phyloP scores from a whole-genome alignment of 768 basidiomycete genomes.

The Suillus cothurnatus region DNA sequence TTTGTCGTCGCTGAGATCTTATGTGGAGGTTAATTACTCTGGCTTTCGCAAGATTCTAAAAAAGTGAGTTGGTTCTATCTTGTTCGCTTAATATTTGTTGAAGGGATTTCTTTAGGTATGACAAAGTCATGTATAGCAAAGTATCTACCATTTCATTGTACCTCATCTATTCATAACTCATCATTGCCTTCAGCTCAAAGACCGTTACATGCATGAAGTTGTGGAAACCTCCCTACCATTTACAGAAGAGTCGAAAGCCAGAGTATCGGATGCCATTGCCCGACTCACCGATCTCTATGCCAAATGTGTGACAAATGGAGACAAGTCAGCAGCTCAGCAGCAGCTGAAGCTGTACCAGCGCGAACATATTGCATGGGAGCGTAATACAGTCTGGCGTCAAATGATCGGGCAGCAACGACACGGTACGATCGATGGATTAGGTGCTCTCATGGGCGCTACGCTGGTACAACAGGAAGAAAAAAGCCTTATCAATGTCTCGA shows the following conservation, averaged over 20 bases:
- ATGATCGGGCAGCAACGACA: slow-evolving; percentile 87
- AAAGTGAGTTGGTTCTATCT: slow-evolving; percentile 58
- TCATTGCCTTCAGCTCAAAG: slow-evolving; percentile 58
- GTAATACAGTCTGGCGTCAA: slow-evolving; percentile 96
- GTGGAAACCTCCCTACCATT: slow-evolving; percentile 77
- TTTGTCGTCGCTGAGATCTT: slow-evolving; percentile 76
- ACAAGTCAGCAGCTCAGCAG: slow-evolving; percentile 67
- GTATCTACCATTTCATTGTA: slow-evolving; percentile 30
- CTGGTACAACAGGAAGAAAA: slow-evolving; percentile 45
- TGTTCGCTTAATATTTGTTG: background rate
- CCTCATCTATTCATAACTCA: slow-evolving; percentile 2
- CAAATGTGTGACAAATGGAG: slow-evolving; percentile 79
- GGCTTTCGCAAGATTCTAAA: slow-evolving; percentile 96
- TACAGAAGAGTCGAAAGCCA: slow-evolving; percentile 59
- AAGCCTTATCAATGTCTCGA: slow-evolving; percentile 47
- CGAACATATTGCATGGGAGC: slow-evolving; percentile 95
- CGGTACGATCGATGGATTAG: slow-evolving; percentile 43
- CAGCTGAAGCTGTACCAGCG: slow-evolving; percentile 86
- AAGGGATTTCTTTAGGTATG: slow-evolving; percentile 61
- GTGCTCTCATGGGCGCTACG: slow-evolving; percentile 44
- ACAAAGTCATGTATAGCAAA: slow-evolving; percentile 86
- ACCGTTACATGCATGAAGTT: slow-evolving; percentile 68
- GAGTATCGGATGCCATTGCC: slow-evolving; percentile 56
- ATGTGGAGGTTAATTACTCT: slow-evolving; percentile 88
- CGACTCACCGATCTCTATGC: slow-evolving; percentile 75